Base-by-base conservation (phyloP, 208 protist species). In the Kentomonas sorsogonicus region DNA sequence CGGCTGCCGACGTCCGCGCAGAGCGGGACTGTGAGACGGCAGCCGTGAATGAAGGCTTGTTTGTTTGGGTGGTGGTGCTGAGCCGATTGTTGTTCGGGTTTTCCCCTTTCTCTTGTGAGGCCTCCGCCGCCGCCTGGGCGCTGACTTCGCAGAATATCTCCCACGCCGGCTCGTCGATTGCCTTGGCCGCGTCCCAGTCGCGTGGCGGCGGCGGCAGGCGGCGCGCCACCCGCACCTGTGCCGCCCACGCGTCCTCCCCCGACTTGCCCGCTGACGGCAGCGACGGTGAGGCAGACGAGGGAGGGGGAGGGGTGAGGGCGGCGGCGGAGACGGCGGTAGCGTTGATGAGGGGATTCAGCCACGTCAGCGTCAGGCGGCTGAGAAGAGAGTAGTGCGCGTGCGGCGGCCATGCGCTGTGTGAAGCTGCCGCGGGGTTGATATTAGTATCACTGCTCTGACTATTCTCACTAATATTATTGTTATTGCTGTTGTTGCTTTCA, bases 271-370 rank as follows among this genome's bases (percentile, higher is more conserved):
- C 50, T n/a, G 31, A 64, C 65, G 25, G 71, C 27, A 10, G 77
- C 73, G 2, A 70, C 61, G 31, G 51, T 46, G 54, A 86, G 81
- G 39, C 43, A 63, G 26, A 63, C 70, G 52, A 78, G 72, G 11
- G 69, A 77, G 16, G 64, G 72, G 56, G 72, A 63, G 47, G 79
- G 52, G n/a, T n/a, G n/a, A n/a, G n/a, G n/a, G n/a, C n/a, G n/a
- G n/a, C n/a, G n/a, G n/a, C n/a, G n/a, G n/a, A n/a, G n/a, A n/a
- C n/a, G n/a, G n/a, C n/a, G 13, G 69, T 62, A 31, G 82, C 73
- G 50, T 73, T 87, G 54, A 91, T 48, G 22, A 91, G 64, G 13
- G 79, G 68, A 45, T 71, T 83, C 20, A 91, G 47, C 79, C 83
- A 91, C 62, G 64, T 81, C 60, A 80, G 80, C 11, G 74, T 86